Conservation (phyloP, 768 basidiomycete species). For the Termitomyces sp. region DNA sequence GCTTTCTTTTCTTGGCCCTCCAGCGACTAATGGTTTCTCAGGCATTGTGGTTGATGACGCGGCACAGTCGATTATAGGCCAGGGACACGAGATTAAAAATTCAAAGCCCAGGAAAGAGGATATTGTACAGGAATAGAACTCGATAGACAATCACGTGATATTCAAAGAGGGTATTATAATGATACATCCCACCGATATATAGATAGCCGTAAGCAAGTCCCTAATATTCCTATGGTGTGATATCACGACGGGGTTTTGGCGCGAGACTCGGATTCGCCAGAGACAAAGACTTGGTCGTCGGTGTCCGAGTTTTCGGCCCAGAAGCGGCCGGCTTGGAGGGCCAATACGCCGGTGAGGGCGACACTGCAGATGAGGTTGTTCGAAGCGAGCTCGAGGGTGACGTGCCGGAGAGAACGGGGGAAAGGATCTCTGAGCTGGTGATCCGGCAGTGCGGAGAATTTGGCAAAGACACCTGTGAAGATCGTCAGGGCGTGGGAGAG, state of each 20-base stretch:
- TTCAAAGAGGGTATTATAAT: slow-evolving; percentile 15
- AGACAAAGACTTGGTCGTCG: slow-evolving; percentile 44
- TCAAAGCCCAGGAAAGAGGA: slow-evolving; percentile 91
- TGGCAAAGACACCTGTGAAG: slow-evolving; percentile 46
- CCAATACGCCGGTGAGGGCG: slow-evolving; percentile 80
- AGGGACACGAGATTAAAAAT: slow-evolving; percentile 78
- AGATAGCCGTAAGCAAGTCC: slow-evolving; percentile 10
- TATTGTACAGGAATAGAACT: slow-evolving; percentile 70
- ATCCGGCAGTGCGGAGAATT: slow-evolving; percentile 56
- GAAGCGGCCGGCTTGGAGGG: slow-evolving; percentile 77
- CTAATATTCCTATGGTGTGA: not conserved
- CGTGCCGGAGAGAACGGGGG: slow-evolving; percentile 54
- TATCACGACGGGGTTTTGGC: slow-evolving; percentile 23
- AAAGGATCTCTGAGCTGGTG: slow-evolving; percentile 51
- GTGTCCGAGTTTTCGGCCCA: slow-evolving; percentile 77
- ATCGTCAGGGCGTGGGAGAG: not conserved
- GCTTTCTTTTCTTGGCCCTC: not conserved
- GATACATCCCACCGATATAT: slow-evolving; percentile 18
- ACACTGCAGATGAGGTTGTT: slow-evolving; percentile 84
- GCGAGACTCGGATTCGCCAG: slow-evolving; percentile 21
- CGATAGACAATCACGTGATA: not conserved
- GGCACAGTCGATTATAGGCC: slow-evolving; percentile 76
- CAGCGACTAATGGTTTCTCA: slow-evolving; percentile 18
- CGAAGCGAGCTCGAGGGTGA: slow-evolving; percentile 76
- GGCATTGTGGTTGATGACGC: slow-evolving; percentile 85